Evolutionary conservation across 148 eudicot species (phyloP).

Genomic region (Vaccinium macrocarpon): DNA sequence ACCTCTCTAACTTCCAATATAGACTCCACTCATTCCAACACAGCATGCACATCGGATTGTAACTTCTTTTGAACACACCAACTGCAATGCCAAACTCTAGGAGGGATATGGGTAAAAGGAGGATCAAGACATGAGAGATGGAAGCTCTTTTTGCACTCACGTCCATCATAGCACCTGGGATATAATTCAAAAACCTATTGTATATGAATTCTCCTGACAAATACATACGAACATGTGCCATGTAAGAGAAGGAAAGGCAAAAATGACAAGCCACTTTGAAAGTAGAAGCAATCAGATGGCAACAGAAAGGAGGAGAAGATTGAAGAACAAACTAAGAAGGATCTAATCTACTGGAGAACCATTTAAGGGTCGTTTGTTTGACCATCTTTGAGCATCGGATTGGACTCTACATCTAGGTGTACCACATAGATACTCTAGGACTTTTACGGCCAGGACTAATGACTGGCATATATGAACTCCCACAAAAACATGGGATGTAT

Average conservation of each 20-base stretch:
- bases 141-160: slow-evolving; percentile 30
- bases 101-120: slow-evolving; percentile 21
- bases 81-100: slow-evolving; percentile 33
- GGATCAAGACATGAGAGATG: slow-evolving; percentile 30
- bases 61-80: slow-evolving; percentile 33
- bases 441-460: background rate
- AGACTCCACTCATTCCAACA: slow-evolving; percentile 27
- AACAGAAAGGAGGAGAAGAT: background rate
- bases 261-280: background rate
- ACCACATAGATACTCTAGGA: background rate
- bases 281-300: background rate
- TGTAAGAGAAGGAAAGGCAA: background rate
- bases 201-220: background rate
- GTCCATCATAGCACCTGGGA: slow-evolving; percentile 29
- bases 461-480: background rate
- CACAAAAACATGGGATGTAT: background rate
- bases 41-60: slow-evolving; percentile 21
- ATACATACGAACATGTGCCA: background rate
- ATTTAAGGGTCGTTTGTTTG: background rate
- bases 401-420: background rate
- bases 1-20: slow-evolving; percentile 22
- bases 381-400: background rate
- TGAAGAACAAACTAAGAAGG: background rate
- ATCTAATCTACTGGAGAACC: background rate
- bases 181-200: background rate